Percentiles rank a stretch among this genome's conserved stretches.
These are phyloP conservation scores for Gossypioides kirkii DNA, from an alignment of 345 rosid genomes.

Conservation along the genomic window DNA sequence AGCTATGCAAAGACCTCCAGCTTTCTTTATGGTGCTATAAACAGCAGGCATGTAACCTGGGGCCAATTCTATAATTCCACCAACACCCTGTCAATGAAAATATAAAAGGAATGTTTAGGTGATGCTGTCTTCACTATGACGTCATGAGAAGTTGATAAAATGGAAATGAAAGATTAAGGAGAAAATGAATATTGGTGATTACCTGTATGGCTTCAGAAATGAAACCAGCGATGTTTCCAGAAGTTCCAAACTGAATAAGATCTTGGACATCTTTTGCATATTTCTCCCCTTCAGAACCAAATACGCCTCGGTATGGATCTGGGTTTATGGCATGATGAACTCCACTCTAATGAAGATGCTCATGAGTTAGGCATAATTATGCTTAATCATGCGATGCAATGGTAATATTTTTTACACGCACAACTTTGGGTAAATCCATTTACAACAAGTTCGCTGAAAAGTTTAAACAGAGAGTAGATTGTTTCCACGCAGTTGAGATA, in stretches of 20 bases:
- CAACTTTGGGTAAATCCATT: too few species aligned
- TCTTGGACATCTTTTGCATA: conserved; percentile 87
- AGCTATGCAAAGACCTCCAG: conserved; percentile 89
- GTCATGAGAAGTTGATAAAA: neutral
- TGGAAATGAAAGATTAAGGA: neutral
- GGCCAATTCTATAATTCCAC: conserved; percentile 89
- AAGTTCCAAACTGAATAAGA: conserved; percentile 75
- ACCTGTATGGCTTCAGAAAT: conserved; percentile 95
- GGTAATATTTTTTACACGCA: neutral
- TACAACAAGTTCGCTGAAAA: too few species aligned
- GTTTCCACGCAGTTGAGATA: neutral
- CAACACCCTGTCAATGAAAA: conserved; percentile 64
- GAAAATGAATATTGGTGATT: conserved; percentile 1
- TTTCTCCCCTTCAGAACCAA: conserved; percentile 88
- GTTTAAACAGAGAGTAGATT: neutral
- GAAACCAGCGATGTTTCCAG: conserved; percentile 87
- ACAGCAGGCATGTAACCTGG: conserved; percentile 80
- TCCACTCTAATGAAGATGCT: conserved; percentile 53
- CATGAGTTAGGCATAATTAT: neutral
- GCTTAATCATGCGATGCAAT: neutral
- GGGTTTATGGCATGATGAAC: conserved; percentile 92
- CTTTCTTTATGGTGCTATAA: conserved; percentile 59
- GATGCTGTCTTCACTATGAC: neutral
- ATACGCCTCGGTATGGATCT: conserved; percentile 92
- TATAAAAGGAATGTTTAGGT: neutral